Base-by-base conservation (phyloP, 306 rosid species). In the Cicer bijugum region DNA sequence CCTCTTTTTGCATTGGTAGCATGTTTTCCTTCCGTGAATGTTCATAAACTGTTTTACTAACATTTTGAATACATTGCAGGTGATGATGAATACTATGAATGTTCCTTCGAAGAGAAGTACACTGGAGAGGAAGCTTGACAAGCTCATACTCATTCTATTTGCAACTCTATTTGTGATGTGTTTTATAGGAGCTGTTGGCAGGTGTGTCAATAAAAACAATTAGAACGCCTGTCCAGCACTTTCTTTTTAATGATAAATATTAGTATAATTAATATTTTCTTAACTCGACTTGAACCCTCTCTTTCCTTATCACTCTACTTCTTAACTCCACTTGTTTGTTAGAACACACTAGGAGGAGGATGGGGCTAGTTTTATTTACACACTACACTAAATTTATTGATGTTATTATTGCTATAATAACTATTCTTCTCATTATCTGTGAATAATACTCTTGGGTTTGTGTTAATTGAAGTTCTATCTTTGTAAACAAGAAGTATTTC, bases 101-200 rank as follows among this genome's bases (percentile, higher is more conserved):
- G 97, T 93, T 81, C 96, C 97, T 80, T 93, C 97, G 72, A 93
- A 93, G 88, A 86, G 98, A 87, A 93, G 98, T 82, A 93, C 97
- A 69, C 75, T 93, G 63, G 98, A 93, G 92, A 89, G 89, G 85
- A 91, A 91, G 86, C 97, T 93, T 19, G 98, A 93, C 89, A 91
- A 91, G 77, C 98, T 93, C 66, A 93, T 93, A 65, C 89, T 91
- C 7, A 8, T 81, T 28, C 92, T 93, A 60, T 93, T 93, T 83
- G 88, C 76, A 39, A 81, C 88, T 80, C 94, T 93, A 28, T 91
- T 93, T 75, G 23, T 72, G 16, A 83, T 91, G 92, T 93, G 97
- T 78, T 78, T 93, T 43, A 75, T 93, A 76, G 98, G 98, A 69
- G 96, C 97, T 67, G 76, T 89, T 16, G 91, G 94, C 86, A 93